phyloP scores from a whole-genome alignment of 164 flowering plant species.

The Kalanchoe fedtschenkoi region DNA sequence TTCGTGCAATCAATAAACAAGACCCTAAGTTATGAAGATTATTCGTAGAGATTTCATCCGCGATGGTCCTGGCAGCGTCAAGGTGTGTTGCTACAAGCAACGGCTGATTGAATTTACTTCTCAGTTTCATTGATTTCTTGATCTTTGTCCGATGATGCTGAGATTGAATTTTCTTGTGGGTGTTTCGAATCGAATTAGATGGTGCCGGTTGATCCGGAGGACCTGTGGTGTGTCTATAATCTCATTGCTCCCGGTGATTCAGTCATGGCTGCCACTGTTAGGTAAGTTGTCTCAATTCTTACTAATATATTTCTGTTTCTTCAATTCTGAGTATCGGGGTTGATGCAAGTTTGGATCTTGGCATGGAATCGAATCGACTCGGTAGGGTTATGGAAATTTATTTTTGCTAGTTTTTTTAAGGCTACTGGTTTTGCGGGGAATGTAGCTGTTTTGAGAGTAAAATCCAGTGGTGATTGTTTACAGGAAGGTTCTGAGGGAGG shows the following conservation, averaged over 20 bases:
- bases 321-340: neutral
- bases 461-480: neutral
- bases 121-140: neutral
- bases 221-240: constrained; percentile 74
- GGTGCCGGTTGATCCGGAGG: constrained; percentile 78
- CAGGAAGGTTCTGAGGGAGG: constrained; percentile 73
- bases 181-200: constrained; percentile 49
- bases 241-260: constrained; percentile 55
- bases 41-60: constrained; percentile 38
- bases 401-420: neutral
- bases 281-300: constrained; percentile 24
- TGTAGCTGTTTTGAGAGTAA: neutral
- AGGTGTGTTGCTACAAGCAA: constrained; percentile 26
- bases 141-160: neutral
- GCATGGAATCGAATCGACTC: neutral
- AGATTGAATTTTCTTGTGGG: neutral
- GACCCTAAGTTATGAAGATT: constrained; percentile 40
- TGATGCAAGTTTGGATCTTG: neutral
- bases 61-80: constrained; percentile 75
- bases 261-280: constrained; percentile 60
- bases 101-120: neutral
- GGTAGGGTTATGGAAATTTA: neutral
- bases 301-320: neutral
- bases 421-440: neutral
- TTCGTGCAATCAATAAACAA: neutral